Evolutionary conservation across 2,329 filamentous ascomycete species (phyloP).

Genomic region (Aspergillus texensis): DNA sequence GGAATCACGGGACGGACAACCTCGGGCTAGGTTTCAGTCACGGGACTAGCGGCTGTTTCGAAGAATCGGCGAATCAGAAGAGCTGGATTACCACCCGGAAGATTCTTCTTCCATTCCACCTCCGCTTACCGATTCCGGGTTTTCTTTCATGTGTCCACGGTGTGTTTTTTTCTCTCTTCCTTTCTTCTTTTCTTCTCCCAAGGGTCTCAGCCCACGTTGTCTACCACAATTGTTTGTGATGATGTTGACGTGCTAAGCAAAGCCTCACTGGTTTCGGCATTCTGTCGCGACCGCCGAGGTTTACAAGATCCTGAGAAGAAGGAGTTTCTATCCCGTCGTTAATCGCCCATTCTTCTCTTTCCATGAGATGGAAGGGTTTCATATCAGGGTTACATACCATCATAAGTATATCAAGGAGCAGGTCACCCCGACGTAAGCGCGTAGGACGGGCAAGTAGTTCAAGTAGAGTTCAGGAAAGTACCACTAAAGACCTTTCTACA

Average conservation of each 20-base stretch:
- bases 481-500: too few species aligned
- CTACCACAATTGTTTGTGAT: constrained; percentile 36
- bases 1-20: constrained; percentile 43
- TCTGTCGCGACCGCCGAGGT: constrained; percentile 48
- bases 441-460: neutral
- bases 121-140: constrained; percentile 8
- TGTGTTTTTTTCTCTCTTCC: constrained; percentile 20
- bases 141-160: constrained; percentile 20
- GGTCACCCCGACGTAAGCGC: neutral
- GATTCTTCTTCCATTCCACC: constrained; percentile 36
- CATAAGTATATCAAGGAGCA: neutral
- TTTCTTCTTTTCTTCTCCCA: constrained; percentile 21
- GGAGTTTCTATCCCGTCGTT: constrained; percentile 45
- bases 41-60: constrained; percentile 29
- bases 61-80: constrained; percentile 37
- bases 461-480: neutral
- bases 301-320: constrained; percentile 45
- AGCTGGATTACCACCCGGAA: constrained; percentile 39
- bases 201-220: constrained; percentile 45
- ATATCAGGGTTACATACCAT: constrained; percentile 51
- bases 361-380: constrained; percentile 52
- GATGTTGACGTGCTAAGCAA: constrained; percentile 42
- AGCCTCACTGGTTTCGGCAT: constrained; percentile 47
- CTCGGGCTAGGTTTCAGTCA: constrained; percentile 42
- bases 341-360: constrained; percentile 52